Evolutionary conservation across 148 eudicot species (phyloP).

Genomic region (Mesembryanthemum crystallinum): DNA sequence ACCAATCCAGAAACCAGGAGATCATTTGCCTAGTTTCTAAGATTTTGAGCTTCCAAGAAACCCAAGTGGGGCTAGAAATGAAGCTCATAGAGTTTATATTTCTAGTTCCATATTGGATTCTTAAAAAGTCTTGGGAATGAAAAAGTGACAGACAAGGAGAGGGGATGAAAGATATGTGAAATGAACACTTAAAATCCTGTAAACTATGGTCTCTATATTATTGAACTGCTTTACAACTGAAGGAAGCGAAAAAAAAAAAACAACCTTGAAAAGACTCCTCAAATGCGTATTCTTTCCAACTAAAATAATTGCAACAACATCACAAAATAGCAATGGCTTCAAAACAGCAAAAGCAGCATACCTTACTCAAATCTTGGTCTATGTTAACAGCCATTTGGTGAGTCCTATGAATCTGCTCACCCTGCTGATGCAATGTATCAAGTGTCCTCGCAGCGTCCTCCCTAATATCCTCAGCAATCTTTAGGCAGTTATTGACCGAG

Average conservation of each 20-base stretch:
- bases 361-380: conserved; percentile 85
- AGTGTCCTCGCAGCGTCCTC: conserved; percentile 67
- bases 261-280: neutral
- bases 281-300: neutral
- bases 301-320: neutral
- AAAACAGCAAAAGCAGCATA: conserved; percentile 16
- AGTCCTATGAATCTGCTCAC: conserved; percentile 83
- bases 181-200: no score
- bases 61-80: no score
- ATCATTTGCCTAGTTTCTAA: no score
- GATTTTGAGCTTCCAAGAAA: no score
- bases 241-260: neutral
- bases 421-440: conserved; percentile 86
- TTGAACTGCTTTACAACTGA: neutral
- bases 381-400: conserved; percentile 65
- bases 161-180: no score
- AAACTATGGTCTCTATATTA: no score
- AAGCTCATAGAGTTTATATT: no score
- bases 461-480: conserved; percentile 82
- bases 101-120: no score
- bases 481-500: conserved; percentile 62
- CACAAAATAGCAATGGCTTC: neutral
- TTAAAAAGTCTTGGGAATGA: no score
- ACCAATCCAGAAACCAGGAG: neutral
- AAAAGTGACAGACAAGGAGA: no score